Base-by-base conservation (phyloP, 164 flowering plant genomes). In the Vitis amurensis region DNA sequence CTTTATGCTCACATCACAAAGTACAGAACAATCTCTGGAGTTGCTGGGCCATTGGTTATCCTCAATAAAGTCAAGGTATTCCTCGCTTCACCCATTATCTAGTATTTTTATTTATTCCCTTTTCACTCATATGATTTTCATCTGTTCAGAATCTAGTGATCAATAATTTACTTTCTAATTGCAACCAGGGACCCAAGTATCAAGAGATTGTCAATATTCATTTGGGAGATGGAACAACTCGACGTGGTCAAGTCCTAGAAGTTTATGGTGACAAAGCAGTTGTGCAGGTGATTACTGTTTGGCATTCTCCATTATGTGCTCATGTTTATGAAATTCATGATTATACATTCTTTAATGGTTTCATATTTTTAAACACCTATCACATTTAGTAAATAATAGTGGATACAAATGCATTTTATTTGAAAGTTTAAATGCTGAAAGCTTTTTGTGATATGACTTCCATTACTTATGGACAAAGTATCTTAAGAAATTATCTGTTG, bases 221-320 rank as follows among this genome's bases (percentile, higher is more conserved):
- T n/a, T 68, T 96, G 66, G 97, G 97, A 75, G 98, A 96, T 88
- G 98, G 99, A 71, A 80, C 95, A 50, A 91, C 82, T 15, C 80
- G 97, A 53, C 90, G 99, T 79, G 99, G 99, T 65, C 97, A 96
- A 81, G 98, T 96, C 64, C 73, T 96, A 49, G 99, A 96, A 82
- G 99, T 93, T 62, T 98, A 96, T 86, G 99, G 97, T 14, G 98
- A 96, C 78, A 96, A 90, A 82, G 99, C 98, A 68, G 95, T 96
- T 73, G 98, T 96, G 66, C 97, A 96, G 98, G 98, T 91, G 61
- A 47, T 57, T 5, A 12, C 50, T 12, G 19, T 53, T 62, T 59
- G 57, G 11, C 1, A 12, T 14, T 63, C 53, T 49, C 3, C 50
- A 11, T 50, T 15, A 60, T 31, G 44, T 37, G 15, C 52, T 57